Evolutionary conservation across 2,329 filamentous ascomycete species (phyloP).

Genomic region (Teratosphaeria zuluensis): DNA sequence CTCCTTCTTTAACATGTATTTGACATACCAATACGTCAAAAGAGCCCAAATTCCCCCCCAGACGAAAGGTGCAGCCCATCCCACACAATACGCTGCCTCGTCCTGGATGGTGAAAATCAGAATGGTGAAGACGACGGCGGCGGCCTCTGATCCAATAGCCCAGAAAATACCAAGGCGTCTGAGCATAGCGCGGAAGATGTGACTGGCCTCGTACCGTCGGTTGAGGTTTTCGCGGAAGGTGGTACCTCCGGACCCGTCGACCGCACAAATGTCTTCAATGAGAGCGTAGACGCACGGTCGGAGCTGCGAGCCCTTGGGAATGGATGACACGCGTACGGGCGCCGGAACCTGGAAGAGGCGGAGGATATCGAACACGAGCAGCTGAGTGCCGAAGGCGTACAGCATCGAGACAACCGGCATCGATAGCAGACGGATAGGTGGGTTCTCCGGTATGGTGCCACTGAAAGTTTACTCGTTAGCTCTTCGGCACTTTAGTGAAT

Average conservation of each 20-base stretch:
- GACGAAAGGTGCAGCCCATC: slow-evolving; percentile 41
- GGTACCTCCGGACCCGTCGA: slow-evolving; percentile 44
- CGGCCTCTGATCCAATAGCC: slow-evolving; percentile 36
- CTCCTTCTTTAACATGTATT: slow-evolving; percentile 27
- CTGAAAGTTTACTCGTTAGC: slow-evolving; percentile 12
- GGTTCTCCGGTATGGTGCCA: slow-evolving; percentile 37
- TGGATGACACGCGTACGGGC: slow-evolving; percentile 43
- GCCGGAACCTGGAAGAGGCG: slow-evolving; percentile 37
- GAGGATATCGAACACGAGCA: slow-evolving; percentile 41
- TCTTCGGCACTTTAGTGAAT: not conserved
- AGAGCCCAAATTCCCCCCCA: slow-evolving; percentile 41
- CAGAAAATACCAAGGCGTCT: slow-evolving; percentile 44
- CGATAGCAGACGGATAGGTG: slow-evolving; percentile 44
- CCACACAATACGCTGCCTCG: slow-evolving; percentile 41
- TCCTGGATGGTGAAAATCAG: slow-evolving; percentile 39
- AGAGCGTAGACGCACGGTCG: slow-evolving; percentile 46
- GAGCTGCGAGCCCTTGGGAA: slow-evolving; percentile 41
- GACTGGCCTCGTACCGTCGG: slow-evolving; percentile 43
- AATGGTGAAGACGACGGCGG: slow-evolving; percentile 32
- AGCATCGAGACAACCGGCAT: slow-evolving; percentile 44
- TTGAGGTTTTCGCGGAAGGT: slow-evolving; percentile 44
- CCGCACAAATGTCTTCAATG: slow-evolving; percentile 45
- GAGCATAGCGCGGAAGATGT: slow-evolving; percentile 45
- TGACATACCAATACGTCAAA: slow-evolving; percentile 38
- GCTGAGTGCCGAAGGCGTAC: slow-evolving; percentile 42